Conservation (phyloP, 2,329 filamentous ascomycete genomes). For the Akanthomyces uredinophilus region DNA sequence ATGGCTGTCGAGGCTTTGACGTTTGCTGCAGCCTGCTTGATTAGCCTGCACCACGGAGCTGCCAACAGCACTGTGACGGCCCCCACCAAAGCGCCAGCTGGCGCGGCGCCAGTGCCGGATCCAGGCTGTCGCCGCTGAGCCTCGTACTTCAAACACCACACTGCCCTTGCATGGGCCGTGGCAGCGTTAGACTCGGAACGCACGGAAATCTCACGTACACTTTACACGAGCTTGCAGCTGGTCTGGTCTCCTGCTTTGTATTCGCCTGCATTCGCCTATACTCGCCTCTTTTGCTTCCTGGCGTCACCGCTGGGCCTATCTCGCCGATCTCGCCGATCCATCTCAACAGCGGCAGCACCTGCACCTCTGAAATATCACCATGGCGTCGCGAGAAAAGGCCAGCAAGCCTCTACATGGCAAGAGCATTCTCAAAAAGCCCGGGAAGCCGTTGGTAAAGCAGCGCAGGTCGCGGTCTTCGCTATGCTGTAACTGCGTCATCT, state of each 20-base stretch:
- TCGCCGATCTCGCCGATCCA: neutral
- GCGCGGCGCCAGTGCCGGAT: neutral
- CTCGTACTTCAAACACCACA: neutral
- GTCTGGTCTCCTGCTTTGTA: neutral
- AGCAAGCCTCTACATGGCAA: neutral
- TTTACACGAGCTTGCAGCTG: neutral
- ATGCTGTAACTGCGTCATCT: conserved; percentile 8
- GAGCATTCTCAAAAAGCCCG: neutral
- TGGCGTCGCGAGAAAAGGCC: neutral
- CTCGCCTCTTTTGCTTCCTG: neutral
- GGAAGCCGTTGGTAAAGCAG: neutral
- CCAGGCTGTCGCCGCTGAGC: neutral
- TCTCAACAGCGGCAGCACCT: neutral
- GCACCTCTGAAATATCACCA: neutral
- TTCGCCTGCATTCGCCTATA: too few species aligned
- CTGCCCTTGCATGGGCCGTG: neutral
- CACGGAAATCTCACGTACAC: neutral
- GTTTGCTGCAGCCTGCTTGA: neutral
- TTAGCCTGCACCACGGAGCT: neutral
- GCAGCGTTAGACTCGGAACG: neutral
- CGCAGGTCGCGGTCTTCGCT: conserved; percentile 1
- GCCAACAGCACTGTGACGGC: neutral
- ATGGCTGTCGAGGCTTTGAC: neutral
- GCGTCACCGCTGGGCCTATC: neutral
- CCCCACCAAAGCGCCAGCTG: conserved; percentile 8